Evolutionary conservation across 805 yeast species (phyloP), one percentile per base, ranked within the genome.

Genomic region (Kodamaea fukazawae): DNA sequence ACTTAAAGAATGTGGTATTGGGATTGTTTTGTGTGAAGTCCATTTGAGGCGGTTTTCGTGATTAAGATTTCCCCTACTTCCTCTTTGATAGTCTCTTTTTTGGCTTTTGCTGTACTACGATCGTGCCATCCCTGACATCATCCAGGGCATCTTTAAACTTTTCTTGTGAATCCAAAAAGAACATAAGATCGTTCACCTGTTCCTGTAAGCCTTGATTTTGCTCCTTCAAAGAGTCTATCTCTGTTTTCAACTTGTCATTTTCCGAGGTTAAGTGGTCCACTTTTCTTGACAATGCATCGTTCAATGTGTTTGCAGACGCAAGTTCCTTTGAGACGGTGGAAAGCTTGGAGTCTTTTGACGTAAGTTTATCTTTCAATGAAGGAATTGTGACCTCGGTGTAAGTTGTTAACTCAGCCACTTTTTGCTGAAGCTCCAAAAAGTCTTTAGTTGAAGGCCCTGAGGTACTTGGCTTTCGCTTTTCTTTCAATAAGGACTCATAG

Each of bases 161-260:
- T 41, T 80, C 83, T 54, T 78, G 85, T 0, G 85, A 73, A 43
- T 84, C 91, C 29, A 88, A 60, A 53, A 70, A 86, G 46, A 86
- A 83, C 96, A 89, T 86, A 38, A 88, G 58, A 57, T 88, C 96
- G 20, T 71, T 76, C 3, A 79, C 79, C 55, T 83, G 86, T 29
- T 81, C 87, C 32, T 71, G 57, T 22, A 83, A 54, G 2, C 78
- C 86, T 8, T 54, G 55, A 9, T 75, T 79, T 34, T 71, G 64
- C 2, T 43, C 43, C 31, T 61, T 59, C 18, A 79, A 41, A 14
- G 49, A 53, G 13, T 42, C 44, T 8, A 56, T 44, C 25, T 47
- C 40, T 7, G 47, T 42, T 11, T 58, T 50, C 29, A 70, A 68
- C 14, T 53, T 41, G 44, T 46, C 49, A 22, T 57, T 58, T 16